Evolutionary conservation across 208 protist genomes (phyloP).

Genomic region (Leishmania turanica): DNA sequence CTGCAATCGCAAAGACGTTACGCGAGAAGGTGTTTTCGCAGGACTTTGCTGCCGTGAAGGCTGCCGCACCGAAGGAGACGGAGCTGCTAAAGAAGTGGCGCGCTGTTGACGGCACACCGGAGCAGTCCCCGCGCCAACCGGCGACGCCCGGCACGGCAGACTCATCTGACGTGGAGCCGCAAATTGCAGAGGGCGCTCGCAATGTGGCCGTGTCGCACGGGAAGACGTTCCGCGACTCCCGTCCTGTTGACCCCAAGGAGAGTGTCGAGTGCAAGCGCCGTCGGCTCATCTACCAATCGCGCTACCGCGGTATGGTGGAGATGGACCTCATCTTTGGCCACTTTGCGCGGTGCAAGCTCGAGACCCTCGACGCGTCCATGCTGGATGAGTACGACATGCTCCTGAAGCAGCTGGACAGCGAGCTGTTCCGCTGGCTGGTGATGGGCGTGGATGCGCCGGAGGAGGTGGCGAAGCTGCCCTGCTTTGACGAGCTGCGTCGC

Average conservation of each 20-base stretch:
- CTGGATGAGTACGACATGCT: constrained; percentile 85
- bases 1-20: constrained; percentile 26
- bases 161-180: constrained; percentile 26
- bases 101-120: constrained; percentile 16
- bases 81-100: constrained; percentile 48
- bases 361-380: constrained; percentile 38
- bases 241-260: constrained; percentile 56
- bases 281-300: constrained; percentile 81
- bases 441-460: constrained; percentile 61
- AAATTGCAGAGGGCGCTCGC: constrained; percentile 18
- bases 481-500: constrained; percentile 46
- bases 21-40: constrained; percentile 33
- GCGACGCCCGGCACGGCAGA: constrained; percentile 25
- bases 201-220: constrained; percentile 46
- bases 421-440: constrained; percentile 86
- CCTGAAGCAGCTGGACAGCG: constrained; percentile 87
- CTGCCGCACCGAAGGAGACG: constrained; percentile 34
- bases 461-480: constrained; percentile 44
- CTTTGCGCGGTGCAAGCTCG: constrained; percentile 69
- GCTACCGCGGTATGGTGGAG: constrained; percentile 89
- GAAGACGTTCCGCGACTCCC: constrained; percentile 67
- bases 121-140: constrained; percentile 18
- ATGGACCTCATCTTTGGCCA: constrained; percentile 90
- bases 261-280: constrained; percentile 65
- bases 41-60: constrained; percentile 27